Evolutionary conservation across 352 stramenopile species (phyloP).

Genomic region (Nothophytophthora sp.): DNA sequence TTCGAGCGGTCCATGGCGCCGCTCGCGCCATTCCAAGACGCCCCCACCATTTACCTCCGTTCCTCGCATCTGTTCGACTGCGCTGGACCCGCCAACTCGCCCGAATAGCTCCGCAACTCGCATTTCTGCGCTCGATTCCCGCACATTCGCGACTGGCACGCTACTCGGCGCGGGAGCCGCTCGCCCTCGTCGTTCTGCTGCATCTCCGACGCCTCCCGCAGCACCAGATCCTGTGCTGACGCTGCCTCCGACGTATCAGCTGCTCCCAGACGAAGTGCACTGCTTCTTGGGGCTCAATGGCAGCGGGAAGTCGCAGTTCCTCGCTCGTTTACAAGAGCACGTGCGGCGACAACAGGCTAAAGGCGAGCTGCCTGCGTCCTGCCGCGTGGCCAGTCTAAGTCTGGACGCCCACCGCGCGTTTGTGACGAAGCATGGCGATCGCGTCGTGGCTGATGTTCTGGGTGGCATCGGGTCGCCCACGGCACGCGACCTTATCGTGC

Average conservation of each 20-base stretch:
- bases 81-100: background rate
- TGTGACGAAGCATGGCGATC: conserved; percentile 52
- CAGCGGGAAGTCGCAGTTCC: conserved; percentile 64
- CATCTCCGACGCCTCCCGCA: conserved; percentile 2
- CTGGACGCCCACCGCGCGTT: conserved; percentile 90
- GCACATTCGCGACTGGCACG: conserved; percentile 5
- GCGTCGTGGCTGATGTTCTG: conserved; percentile 67
- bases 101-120: conserved; percentile 4
- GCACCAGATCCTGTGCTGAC: conserved; percentile 28
- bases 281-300: conserved; percentile 76
- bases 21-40: background rate
- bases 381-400: conserved; percentile 50
- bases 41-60: background rate
- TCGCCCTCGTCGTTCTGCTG: background rate
- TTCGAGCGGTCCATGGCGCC: background rate
- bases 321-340: conserved; percentile 43
- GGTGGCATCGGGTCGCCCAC: conserved; percentile 64
- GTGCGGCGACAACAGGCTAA: conserved; percentile 16
- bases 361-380: conserved; percentile 25
- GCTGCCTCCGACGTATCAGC: conserved; percentile 40
- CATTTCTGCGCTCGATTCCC: conserved; percentile 1
- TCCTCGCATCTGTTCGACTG: conserved; percentile 2
- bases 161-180: conserved; percentile 12
- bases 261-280: conserved; percentile 57
- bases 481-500: conserved; percentile 89